Evolutionary conservation across 1,284 basidiomycete species (phyloP), one percentile per base, ranked within the genome.

Genomic region (Schizophyllum commune): DNA sequence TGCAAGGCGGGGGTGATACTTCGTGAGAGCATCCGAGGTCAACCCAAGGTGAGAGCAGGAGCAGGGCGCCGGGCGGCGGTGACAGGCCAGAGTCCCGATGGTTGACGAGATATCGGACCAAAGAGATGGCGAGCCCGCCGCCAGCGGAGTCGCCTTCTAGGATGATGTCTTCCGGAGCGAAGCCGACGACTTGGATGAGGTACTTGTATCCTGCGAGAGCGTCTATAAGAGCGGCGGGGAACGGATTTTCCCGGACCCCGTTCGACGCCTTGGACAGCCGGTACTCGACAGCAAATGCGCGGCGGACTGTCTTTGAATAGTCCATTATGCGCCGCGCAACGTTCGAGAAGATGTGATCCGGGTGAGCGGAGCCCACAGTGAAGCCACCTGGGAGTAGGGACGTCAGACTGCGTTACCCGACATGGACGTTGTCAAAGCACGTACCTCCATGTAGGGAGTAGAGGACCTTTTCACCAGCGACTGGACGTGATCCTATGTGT

Each of bases 91-190:
- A 60, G 34, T 61, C 56, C 8, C 59, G 65, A 58, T 72, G 62
- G 57, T 73, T 68, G 34, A 75, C 65, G 19, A 81, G 64, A 66
- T 80, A 81, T 0, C 76, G 73, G 5, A 71, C 65, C 32, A 81
- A 66, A 1, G 82, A 80, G 6, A 84, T 66, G 0, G 80, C 81
- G 6, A 88, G 73, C 64, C 85, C 81, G 0, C 79, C 86, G 1
- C 88, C 88, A 0, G 86, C 84, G 5, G 80, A 83, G 66, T 88
- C 85, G 1, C 86, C 88, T 1, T 67, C 70, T 1, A 89, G 56
- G 56, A 86, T 71, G 62, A 89, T 80, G 66, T 86, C 75, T 7
- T 72, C 65, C 11, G 82, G 76, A 0, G 67, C 61, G 62, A 83
- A 77, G 0, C 76, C 75, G 21, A 80, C 64, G 0, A 63, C 66